Conservation (phyloP, 108 stramenopile genomes). For the Cyclotella distinguenda region DNA sequence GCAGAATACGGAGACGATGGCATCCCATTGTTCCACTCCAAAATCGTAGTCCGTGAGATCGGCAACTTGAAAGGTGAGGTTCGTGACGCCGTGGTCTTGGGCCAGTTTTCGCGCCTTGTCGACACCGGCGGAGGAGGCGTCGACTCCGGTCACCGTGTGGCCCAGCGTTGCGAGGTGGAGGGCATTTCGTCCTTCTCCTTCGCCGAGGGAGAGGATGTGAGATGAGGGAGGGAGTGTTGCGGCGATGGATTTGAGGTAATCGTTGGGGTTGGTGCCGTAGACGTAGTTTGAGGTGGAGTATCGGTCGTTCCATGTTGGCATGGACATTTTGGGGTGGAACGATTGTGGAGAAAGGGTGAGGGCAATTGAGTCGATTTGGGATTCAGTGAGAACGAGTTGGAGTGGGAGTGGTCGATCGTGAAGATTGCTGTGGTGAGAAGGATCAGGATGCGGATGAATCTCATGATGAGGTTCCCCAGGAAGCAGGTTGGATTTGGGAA, state of each 20-base stretch:
- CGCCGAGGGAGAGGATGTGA: slow-evolving; percentile 45
- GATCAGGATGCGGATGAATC: too few relatives aligned
- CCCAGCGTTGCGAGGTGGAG: slow-evolving; percentile 50
- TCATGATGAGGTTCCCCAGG: too few relatives aligned
- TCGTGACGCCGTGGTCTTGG: slow-evolving; percentile 20
- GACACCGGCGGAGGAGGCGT: slow-evolving; percentile 44
- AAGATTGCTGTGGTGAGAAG: too few relatives aligned
- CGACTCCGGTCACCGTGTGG: slow-evolving; percentile 43
- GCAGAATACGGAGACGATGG: slow-evolving; percentile 56
- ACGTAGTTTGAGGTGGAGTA: slow-evolving; percentile 39
- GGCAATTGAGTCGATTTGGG: not conserved
- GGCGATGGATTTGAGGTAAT: slow-evolving; percentile 30
- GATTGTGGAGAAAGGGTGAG: not conserved
- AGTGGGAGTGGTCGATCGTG: too few relatives aligned
- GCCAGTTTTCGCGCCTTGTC: slow-evolving; percentile 50
- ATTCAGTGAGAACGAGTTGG: too few relatives aligned
- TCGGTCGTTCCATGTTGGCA: slow-evolving; percentile 40
- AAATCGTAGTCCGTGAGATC: slow-evolving; percentile 50
- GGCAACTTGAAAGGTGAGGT: slow-evolving; percentile 28
- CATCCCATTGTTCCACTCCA: slow-evolving; percentile 49
- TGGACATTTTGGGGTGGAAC: not conserved
- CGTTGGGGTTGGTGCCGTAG: slow-evolving; percentile 59
- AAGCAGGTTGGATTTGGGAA: too few relatives aligned
- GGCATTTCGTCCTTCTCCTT: slow-evolving; percentile 61
- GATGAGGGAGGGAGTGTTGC: slow-evolving; percentile 20